phyloP scores from a whole-genome alignment of 129 eudicot species.

The Centrapalus pauciflorus region DNA sequence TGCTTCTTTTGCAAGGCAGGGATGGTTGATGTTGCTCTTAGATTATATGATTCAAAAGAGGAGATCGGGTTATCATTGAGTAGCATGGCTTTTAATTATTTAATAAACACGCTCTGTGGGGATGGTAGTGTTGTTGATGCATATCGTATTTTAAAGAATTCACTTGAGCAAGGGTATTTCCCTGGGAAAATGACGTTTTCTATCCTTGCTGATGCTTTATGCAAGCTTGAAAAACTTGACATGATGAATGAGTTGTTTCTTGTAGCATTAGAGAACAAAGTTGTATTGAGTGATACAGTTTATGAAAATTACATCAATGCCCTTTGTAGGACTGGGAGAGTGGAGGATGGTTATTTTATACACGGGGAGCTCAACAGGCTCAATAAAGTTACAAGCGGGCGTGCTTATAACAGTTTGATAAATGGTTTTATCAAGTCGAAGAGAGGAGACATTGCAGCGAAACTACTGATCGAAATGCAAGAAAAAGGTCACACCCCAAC shows the following conservation, averaged over 20 bases:
- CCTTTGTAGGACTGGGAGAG: slow-evolving; percentile 49
- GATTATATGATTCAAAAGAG: slow-evolving; percentile 44
- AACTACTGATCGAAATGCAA: slow-evolving; percentile 77
- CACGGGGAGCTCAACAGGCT: slow-evolving; percentile 37
- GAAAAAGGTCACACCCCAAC: slow-evolving; percentile 52
- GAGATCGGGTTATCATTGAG: slow-evolving; percentile 66
- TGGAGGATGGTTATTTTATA: slow-evolving; percentile 62
- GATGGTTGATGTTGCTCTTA: slow-evolving; percentile 67
- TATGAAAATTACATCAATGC: slow-evolving; percentile 52
- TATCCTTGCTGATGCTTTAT: slow-evolving; percentile 64
- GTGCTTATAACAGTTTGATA: slow-evolving; percentile 55
- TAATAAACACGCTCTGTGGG: slow-evolving; percentile 59
- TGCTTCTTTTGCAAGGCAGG: slow-evolving; percentile 84
- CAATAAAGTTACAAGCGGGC: slow-evolving; percentile 28
- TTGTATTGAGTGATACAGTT: slow-evolving; percentile 25
- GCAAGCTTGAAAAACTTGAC: slow-evolving; percentile 67
- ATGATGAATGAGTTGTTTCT: slow-evolving; percentile 65
- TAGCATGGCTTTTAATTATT: slow-evolving; percentile 57
- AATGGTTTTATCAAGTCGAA: slow-evolving; percentile 37
- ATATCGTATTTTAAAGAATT: slow-evolving; percentile 47
- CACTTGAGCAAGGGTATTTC: slow-evolving; percentile 60
- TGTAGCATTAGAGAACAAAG: slow-evolving; percentile 45
- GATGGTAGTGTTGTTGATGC: slow-evolving; percentile 66
- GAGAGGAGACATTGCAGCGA: slow-evolving; percentile 65
- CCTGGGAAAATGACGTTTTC: slow-evolving; percentile 57